A percentile compares a stretch with the other conserved stretches of the same genome.
These are phyloP conservation scores for Apostasia ramifera DNA, from an alignment of 106 monocot genomes.

Conservation along the genomic window DNA sequence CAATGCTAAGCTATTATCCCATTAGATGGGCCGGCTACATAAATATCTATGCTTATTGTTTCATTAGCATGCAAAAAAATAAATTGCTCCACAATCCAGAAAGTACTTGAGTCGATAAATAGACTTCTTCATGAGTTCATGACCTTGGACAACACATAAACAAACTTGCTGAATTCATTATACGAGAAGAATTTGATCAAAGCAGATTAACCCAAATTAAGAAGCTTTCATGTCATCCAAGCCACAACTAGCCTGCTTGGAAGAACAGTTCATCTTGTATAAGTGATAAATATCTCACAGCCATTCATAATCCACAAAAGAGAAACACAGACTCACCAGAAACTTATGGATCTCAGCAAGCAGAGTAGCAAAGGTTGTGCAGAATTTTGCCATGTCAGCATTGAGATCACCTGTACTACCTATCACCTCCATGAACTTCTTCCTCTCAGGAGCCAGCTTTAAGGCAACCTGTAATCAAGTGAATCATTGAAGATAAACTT, in stretches of 20 bases:
- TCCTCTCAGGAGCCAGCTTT: constrained; percentile 95
- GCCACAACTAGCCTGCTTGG: constrained; percentile 73
- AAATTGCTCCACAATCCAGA: too few species aligned
- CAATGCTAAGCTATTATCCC: too few species aligned
- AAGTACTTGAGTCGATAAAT: too few species aligned
- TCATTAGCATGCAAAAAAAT: too few species aligned
- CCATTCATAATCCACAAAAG: not conserved
- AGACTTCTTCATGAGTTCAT: too few species aligned
- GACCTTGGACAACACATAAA: too few species aligned
- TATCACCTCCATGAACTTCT: constrained; percentile 97
- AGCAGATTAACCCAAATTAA: constrained; percentile 14
- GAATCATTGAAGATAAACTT: too few species aligned
- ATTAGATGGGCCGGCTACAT: too few species aligned
- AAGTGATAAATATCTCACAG: not conserved
- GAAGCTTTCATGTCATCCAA: constrained; percentile 90
- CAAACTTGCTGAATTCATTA: too few species aligned
- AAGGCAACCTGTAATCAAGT: constrained; percentile 58
- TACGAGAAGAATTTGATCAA: too few species aligned
- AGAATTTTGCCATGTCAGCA: constrained; percentile 78
- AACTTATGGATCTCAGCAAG: constrained; percentile 87
- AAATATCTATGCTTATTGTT: too few species aligned
- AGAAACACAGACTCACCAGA: constrained; percentile 28
- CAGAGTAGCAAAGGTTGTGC: constrained; percentile 53
- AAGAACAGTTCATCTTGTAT: not conserved
- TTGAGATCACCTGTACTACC: constrained; percentile 74